Conservation (phyloP, 2,329 filamentous ascomycete species). For the Amylocarpus encephaloides region DNA sequence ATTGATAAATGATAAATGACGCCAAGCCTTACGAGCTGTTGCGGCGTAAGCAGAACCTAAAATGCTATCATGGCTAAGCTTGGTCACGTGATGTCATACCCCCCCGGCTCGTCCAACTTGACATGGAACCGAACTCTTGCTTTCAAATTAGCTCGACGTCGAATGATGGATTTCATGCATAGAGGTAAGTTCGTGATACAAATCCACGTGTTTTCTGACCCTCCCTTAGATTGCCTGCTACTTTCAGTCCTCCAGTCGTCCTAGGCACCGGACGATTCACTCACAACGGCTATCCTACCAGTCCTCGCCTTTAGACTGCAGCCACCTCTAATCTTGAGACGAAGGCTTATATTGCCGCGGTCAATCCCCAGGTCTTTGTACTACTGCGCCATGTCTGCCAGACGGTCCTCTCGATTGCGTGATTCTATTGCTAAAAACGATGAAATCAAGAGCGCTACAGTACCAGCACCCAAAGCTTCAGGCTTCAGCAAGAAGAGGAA, state of each 20-base stretch:
- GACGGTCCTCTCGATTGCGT: conserved; percentile 27
- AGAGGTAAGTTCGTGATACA: no score
- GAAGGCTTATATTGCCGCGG: no score
- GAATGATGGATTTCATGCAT: no score
- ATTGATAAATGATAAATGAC: no score
- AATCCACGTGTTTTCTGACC: no score
- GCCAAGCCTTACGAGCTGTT: no score
- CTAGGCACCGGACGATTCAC: no score
- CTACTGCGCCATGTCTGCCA: conserved; percentile 23
- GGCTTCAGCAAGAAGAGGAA: conserved; percentile 26
- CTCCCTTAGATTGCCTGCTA: background rate
- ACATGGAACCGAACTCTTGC: no score
- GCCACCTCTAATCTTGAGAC: conserved; percentile 2
- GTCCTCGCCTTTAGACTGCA: conserved; percentile 15
- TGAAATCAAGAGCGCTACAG: conserved; percentile 6
- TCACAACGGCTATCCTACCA: conserved; percentile 2
- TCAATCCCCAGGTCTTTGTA: background rate
- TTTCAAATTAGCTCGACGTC: no score
- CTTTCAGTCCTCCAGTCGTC: background rate
- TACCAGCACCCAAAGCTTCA: conserved; percentile 8
- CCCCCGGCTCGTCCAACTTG: no score
- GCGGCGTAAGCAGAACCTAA: background rate
- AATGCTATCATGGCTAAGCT: conserved; percentile 1
- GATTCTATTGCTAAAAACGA: conserved; percentile 10
- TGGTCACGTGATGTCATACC: no score